Percentiles rank a stretch among this genome's conserved stretches.
Evolutionary conservation across 305 asterid genomes (phyloP).

Genomic region (Fraxinus angustifolia): DNA sequence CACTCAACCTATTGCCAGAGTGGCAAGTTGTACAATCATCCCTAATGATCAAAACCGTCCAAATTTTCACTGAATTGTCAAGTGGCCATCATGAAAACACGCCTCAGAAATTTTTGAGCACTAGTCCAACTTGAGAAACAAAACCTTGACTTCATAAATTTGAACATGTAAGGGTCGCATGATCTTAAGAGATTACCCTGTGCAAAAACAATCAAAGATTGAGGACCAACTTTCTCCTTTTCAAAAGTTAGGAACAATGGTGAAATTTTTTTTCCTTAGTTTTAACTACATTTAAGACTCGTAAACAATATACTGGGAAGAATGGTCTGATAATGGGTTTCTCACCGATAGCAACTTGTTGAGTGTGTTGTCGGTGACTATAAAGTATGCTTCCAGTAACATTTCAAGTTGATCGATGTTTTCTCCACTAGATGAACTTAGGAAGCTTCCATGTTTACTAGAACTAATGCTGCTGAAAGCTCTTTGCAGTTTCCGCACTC

Average conservation of each 20-base stretch:
- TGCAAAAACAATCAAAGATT: not conserved
- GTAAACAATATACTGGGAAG: not conserved
- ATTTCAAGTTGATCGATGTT: conserved; percentile 95
- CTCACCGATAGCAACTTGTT: conserved; percentile 88
- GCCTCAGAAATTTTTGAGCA: not conserved
- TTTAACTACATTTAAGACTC: conserved; percentile 2
- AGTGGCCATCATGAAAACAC: not conserved
- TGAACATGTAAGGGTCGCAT: not conserved
- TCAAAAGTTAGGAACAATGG: not conserved
- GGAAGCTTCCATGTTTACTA: conserved; percentile 72
- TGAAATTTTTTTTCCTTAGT: not conserved
- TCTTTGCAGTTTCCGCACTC: conserved; percentile 61
- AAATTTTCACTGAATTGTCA: not conserved
- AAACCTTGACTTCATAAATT: not conserved
- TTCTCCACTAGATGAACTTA: conserved; percentile 67
- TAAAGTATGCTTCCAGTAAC: conserved; percentile 95
- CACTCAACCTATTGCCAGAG: not conserved
- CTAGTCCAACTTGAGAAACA: not conserved
- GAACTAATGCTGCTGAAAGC: conserved; percentile 82
- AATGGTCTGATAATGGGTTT: conserved; percentile 6
- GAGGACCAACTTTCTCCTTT: not conserved
- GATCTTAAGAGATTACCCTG: not conserved
- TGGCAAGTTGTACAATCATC: not conserved
- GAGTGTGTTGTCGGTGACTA: conserved; percentile 77
- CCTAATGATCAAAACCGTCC: not conserved